Conservation (phyloP, 2,329 filamentous ascomycete species). For the Herpotrichia juniperi region DNA sequence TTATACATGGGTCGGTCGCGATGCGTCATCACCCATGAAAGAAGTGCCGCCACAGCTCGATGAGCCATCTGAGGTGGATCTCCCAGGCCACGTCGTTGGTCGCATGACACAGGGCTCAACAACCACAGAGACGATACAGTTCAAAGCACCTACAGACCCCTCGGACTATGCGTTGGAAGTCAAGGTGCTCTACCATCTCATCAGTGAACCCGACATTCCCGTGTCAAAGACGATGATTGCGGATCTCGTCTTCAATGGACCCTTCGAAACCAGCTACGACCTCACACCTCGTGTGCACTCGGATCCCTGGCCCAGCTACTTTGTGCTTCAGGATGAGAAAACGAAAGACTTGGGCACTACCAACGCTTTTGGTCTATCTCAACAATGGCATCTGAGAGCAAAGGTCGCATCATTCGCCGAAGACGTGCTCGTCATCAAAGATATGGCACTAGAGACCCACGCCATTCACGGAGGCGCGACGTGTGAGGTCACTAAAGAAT, state of each 20-base stretch:
- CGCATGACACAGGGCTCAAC: slow-evolving; percentile 36
- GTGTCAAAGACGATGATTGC: slow-evolving; percentile 75
- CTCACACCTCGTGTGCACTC: slow-evolving; percentile 79
- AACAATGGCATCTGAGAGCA: slow-evolving; percentile 81
- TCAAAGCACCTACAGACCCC: slow-evolving; percentile 51
- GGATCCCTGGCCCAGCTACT: slow-evolving; percentile 86
- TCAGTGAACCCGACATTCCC: slow-evolving; percentile 79
- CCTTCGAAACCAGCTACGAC: slow-evolving; percentile 92
- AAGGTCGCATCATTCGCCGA: slow-evolving; percentile 76
- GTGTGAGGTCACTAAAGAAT: slow-evolving; percentile 53
- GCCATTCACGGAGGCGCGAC: slow-evolving; percentile 66
- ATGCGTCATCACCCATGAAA: slow-evolving; percentile 38
- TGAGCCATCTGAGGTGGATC: slow-evolving; percentile 31
- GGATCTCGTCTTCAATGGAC: slow-evolving; percentile 75
- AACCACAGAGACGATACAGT: slow-evolving; percentile 43
- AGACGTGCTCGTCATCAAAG: slow-evolving; percentile 65
- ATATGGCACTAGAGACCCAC: slow-evolving; percentile 68
- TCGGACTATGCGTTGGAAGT: slow-evolving; percentile 72
- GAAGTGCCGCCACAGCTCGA: slow-evolving; percentile 31
- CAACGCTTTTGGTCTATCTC: slow-evolving; percentile 68
- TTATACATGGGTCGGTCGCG: slow-evolving; percentile 54
- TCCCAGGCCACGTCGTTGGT: slow-evolving; percentile 46
- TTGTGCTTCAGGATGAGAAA: slow-evolving; percentile 62
- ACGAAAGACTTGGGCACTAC: slow-evolving; percentile 37
- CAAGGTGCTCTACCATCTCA: slow-evolving; percentile 76